Evolutionary conservation across 2,329 filamentous ascomycete genomes (phyloP), one percentile per base, ranked within the genome.

Genomic region (Fusarium tjaetaba): DNA sequence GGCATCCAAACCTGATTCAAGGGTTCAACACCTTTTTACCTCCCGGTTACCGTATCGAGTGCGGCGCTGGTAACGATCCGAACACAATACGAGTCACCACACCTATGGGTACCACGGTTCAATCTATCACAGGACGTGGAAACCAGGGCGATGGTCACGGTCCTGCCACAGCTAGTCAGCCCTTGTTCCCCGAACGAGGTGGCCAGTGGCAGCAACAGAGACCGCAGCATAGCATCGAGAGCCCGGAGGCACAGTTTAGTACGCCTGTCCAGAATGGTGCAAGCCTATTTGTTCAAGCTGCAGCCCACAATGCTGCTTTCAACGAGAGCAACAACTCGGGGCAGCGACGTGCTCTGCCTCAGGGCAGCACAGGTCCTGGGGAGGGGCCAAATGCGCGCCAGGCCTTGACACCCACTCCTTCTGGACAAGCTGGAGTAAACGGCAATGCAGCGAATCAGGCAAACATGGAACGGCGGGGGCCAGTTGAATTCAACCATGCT

Each of bases 11-110:
- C 80, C 88, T 97, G 32, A 98, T 99, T 55, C 96, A 98, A 82
- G 96, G 96, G 1, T 99, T 99, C 82, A 99, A 99, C 80, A 99
- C 96, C 0, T 99, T 99, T 81, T 86, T 99, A 14, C 96, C 96
- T 7, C 95, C 95, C 0, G 95, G 96, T 5, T 99, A 99, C 81
- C 90, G 96, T 66, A 99, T 99, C 68, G 96, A 99, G 81, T 99
- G 96, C 79, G 96, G 96, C 36, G 92, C 94, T 22, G 94, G 94
- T 39, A 96, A 97, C 74, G 96, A 98, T 78, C 96, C 96, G 3
- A 97, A 98, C 80, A 95, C 95, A 7, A 99, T 99, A 72, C 89
- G 97, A 73, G 96, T 99, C 22, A 99, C 96, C 1, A 99, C 96
- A 0, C 96, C 96, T 0, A 97, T 97, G 86, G 96, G 96, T n/a